A percentile compares a stretch with the other conserved stretches of the same genome.
These are phyloP conservation scores for Aquanectria penicillioides DNA, from an alignment of 2,329 filamentous ascomycete genomes.

Conservation along the genomic window DNA sequence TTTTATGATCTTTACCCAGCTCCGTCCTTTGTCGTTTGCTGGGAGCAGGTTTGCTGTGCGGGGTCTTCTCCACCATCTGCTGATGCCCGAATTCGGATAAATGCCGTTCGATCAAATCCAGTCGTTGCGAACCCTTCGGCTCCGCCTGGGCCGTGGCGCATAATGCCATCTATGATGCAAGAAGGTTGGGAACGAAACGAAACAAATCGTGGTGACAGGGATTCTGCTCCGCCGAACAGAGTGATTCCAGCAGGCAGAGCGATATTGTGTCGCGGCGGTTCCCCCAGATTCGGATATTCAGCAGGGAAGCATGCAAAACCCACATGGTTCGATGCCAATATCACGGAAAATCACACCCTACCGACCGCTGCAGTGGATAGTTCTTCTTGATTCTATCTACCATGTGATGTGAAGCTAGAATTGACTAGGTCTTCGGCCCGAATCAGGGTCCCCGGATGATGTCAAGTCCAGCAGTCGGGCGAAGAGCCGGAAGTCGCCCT, in stretches of 20 bases:
- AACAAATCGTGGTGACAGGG: conserved; percentile 1
- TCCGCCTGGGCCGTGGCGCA: background rate
- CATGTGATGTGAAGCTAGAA: background rate
- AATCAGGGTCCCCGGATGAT: background rate
- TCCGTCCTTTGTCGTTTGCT: background rate
- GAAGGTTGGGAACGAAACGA: background rate
- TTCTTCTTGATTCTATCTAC: background rate
- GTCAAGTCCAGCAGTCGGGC: background rate
- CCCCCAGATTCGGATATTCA: too few relatives aligned
- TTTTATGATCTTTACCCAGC: background rate
- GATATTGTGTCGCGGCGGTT: too few relatives aligned
- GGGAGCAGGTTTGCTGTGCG: conserved; percentile 2
- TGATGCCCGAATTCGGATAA: background rate
- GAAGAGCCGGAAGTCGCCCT: background rate
- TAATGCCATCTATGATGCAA: background rate
- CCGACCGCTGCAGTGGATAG: too few relatives aligned
- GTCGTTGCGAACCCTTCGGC: background rate
- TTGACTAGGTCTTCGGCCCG: too few relatives aligned
- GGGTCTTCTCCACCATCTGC: conserved; percentile 1
- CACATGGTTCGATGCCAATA: too few relatives aligned
- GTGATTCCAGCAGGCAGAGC: too few relatives aligned
- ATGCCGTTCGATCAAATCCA: background rate
- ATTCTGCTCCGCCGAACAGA: background rate
- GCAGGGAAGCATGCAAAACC: too few relatives aligned
- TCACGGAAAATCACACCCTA: too few relatives aligned